These are phyloP conservation scores for Salix suchowensis DNA, from an alignment of 345 rosid species.

Conservation along the genomic window DNA sequence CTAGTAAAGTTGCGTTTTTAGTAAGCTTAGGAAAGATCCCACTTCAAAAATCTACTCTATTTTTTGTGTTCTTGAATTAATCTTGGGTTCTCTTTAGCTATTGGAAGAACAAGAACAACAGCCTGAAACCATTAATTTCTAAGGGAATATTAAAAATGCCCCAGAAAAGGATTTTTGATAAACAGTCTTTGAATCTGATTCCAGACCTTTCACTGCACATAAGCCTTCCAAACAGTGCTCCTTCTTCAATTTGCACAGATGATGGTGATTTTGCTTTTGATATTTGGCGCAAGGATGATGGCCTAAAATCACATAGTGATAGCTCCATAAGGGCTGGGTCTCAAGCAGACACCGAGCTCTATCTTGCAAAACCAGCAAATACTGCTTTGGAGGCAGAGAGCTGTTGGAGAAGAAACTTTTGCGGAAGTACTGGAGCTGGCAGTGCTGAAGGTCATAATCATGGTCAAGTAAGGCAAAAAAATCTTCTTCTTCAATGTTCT, in stretches of 20 bases:
- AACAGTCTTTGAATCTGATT: conserved; percentile 28
- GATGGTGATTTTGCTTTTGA: conserved; percentile 24
- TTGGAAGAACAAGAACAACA: not conserved
- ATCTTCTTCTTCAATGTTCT: conserved; percentile 4
- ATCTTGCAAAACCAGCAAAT: conserved; percentile 24
- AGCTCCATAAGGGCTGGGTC: conserved; percentile 18
- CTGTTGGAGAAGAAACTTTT: conserved; percentile 11
- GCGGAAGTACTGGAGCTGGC: not conserved
- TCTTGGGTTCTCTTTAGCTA: not conserved
- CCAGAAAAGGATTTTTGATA: conserved; percentile 13
- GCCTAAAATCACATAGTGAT: conserved; percentile 25
- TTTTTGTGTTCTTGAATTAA: not conserved
- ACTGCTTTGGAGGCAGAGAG: conserved; percentile 22
- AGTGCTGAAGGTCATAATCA: not conserved
- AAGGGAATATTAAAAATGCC: conserved; percentile 21
- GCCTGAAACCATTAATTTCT: not conserved
- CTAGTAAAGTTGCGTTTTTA: not conserved
- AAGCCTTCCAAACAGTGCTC: conserved; percentile 42
- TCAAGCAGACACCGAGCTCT: conserved; percentile 37
- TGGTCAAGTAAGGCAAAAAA: conserved; percentile 8
- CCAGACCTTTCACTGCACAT: conserved; percentile 63
- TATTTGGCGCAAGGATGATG: conserved; percentile 27
- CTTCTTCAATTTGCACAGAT: conserved; percentile 26
- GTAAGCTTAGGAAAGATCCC: not conserved
- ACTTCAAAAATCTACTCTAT: not conserved